These are phyloP conservation scores for Trichophyton benhamiae DNA, from an alignment of 2,329 filamentous ascomycete species.

Conservation along the genomic window DNA sequence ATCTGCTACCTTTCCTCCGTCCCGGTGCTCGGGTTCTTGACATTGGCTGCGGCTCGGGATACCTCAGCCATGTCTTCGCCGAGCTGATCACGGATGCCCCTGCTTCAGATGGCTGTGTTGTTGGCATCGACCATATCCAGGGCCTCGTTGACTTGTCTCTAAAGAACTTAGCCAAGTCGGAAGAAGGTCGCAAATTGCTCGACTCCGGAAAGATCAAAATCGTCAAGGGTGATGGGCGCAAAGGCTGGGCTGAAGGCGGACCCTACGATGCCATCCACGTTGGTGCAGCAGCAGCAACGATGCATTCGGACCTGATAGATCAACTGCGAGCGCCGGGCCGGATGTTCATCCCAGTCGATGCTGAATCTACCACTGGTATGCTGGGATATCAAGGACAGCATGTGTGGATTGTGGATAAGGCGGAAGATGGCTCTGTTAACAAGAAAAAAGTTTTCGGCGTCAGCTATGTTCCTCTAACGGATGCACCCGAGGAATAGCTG, in stretches of 20 bases:
- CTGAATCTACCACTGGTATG: conserved; percentile 21
- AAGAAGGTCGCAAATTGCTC: conserved; percentile 48
- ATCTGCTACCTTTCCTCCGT: conserved; percentile 46
- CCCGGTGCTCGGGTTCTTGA: conserved; percentile 52
- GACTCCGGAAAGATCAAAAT: conserved; percentile 56
- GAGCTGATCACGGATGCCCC: conserved; percentile 47
- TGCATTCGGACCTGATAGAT: conserved; percentile 60
- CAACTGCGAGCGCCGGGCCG: conserved; percentile 70
- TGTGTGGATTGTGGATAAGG: conserved; percentile 54
- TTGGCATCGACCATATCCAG: conserved; percentile 64
- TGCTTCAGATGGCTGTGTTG: conserved; percentile 39
- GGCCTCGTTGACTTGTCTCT: conserved; percentile 51
- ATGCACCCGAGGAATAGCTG: conserved; percentile 35
- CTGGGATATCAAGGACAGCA: conserved; percentile 35
- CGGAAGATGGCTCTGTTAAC: conserved; percentile 43
- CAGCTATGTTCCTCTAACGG: conserved; percentile 52
- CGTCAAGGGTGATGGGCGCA: conserved; percentile 60
- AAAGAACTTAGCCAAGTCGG: conserved; percentile 53
- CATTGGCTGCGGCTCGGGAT: conserved; percentile 64
- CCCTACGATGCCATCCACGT: conserved; percentile 92
- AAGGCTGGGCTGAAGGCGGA: conserved; percentile 48
- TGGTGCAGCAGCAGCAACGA: conserved; percentile 64
- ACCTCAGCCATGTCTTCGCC: conserved; percentile 77
- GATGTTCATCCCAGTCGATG: conserved; percentile 53
- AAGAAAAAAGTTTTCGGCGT: conserved; percentile 49